Evolutionary conservation across 306 rosid species (phyloP), one percentile per base, ranked within the genome.

Genomic region (Trifolium pratense): DNA sequence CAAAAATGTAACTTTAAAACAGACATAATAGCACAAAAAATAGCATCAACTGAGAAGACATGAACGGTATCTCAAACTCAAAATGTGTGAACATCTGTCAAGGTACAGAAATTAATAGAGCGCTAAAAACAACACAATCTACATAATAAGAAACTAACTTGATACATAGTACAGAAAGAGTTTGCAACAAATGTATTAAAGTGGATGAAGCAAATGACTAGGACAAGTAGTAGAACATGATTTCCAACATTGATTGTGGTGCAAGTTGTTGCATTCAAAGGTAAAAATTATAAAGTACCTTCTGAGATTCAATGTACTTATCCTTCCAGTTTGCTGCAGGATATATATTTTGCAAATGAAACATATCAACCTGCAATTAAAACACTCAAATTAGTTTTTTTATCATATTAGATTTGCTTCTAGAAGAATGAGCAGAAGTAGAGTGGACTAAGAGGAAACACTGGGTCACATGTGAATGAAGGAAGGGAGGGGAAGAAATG

Each of bases 291-390:
- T 58, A 10, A 55, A 21, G 25, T 86, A 89, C 98, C 97, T 91
- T 94, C 81, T 87, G 92, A 78, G 91, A 82, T 79, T 84, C 86
- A 76, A 42, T 74, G 70, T 87, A 94, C 52, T 80, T 80, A 40
- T 90, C 86, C 78, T 82, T 92, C 99, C 99, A 94, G 69, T 82
- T 85, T 70, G 78, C 9, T 53, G 88, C 66, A 64, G 92, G 90
- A 75, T 64, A 87, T 67, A 73, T 80, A 84, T 79, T 83, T 82
- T 91, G 91, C 79, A 91, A 89, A 82, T 94, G 96, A 81, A 88
- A 91, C 62, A 88, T 81, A 88, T 91, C 97, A 74, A 83, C 98
- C 98, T 94, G 84, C 40, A 83, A 74, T 68, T 21, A 71, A 78
- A 25, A 40, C 72, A 46, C 26, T 66, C 36, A 36, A 56, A 31